Evolutionary conservation across 106 monocot species (phyloP), one percentile per base, ranked within the genome.

Genomic region (Platanthera guangdongensis): DNA sequence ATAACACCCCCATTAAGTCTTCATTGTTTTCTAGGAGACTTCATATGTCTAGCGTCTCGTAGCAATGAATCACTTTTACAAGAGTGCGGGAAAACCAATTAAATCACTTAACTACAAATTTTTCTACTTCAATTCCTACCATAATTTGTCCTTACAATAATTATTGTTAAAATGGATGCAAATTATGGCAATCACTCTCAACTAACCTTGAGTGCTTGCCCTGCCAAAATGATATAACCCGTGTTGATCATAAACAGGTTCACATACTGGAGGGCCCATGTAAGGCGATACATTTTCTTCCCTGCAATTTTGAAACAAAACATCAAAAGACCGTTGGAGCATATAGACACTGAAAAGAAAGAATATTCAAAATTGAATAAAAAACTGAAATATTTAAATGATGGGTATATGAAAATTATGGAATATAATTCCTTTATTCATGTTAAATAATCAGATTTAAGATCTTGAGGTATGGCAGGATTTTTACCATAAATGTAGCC

Each of bases 221-320:
- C 97, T 69, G 94, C 97, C 74, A 99, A 85, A 76, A 99, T 99
- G 50, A 99, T 92, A 76, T 78, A 99, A 67, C 97, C 97, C 51
- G 91, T 94, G 82, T 99, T 99, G 63, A 94, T 94, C 97, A 99
- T 92, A 78, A 94, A 92, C 10, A 99, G 80, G 75, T 99, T 99
- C 32, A 94, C 82, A 79, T 92, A 99, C 76, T 99, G 97, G 78
- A 99, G 72, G 7, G 82, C 78, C 97, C 97, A 99, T 67, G 97
- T 99, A 50, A 99, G 83, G 47, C 77, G 65, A 78, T 99, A 99
- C 79, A 89, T 85, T 79, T 90, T 94, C 59, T 75, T 89, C 9
- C 97, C 97, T 99, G 75, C 70, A 89, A 52, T 75, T 13, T 77
- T 47, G 6, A 75, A 49, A 79, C 28, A 16, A 49, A 83, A 14